Evolutionary conservation across 345 rosid genomes (phyloP).

Genomic region (Lepidium africanum): DNA sequence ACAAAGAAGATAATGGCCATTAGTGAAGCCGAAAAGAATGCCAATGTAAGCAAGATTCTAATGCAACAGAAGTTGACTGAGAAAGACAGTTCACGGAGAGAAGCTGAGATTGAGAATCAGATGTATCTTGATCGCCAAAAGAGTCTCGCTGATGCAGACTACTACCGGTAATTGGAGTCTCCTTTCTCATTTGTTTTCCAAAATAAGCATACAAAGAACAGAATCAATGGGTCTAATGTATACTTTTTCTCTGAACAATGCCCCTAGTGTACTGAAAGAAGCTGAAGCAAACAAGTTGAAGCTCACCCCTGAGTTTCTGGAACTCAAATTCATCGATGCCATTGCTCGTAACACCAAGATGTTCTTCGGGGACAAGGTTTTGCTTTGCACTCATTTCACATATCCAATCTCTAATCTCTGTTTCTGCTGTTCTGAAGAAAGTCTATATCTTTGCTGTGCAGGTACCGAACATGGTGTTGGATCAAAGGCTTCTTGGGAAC

Average conservation of each 20-base stretch:
- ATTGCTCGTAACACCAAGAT: constrained; percentile 81
- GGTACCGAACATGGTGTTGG: constrained; percentile 81
- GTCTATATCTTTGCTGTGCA: constrained; percentile 16
- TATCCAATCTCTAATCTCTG: not conserved
- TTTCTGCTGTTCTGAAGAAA: constrained; percentile 6
- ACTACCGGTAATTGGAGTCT: constrained; percentile 49
- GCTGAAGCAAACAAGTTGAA: constrained; percentile 89
- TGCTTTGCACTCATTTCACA: not conserved
- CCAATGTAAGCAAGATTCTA: constrained; percentile 71
- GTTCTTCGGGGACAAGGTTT: constrained; percentile 86
- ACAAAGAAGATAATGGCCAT: constrained; percentile 78
- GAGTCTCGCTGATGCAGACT: constrained; percentile 81
- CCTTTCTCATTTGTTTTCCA: not conserved
- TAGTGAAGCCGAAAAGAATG: constrained; percentile 87
- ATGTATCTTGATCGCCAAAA: constrained; percentile 74
- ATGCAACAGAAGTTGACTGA: constrained; percentile 88
- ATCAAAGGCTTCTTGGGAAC: constrained; percentile 84
- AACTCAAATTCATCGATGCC: constrained; percentile 80
- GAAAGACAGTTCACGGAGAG: constrained; percentile 69
- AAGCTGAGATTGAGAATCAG: constrained; percentile 77
- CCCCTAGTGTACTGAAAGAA: constrained; percentile 57
- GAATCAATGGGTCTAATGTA: not conserved
- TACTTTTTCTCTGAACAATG: not conserved
- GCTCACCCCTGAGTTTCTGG: constrained; percentile 86
- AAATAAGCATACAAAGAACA: not conserved